Conservation (phyloP, 352 stramenopile species). For the Pythium oligandrum region DNA sequence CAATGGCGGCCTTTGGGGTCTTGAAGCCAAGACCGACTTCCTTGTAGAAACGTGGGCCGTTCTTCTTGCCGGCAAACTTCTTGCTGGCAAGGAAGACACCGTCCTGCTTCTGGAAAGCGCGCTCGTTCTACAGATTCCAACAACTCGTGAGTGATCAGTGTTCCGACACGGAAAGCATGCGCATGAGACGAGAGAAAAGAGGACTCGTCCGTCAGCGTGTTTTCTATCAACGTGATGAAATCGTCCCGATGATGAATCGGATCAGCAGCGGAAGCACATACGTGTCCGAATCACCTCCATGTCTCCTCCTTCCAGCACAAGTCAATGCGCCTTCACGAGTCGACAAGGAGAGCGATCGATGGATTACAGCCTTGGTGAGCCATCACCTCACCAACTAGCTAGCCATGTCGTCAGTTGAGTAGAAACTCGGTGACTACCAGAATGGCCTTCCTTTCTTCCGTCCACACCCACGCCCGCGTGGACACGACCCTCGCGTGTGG, state of each 20-base stretch:
- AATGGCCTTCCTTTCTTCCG: background rate
- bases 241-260: constrained; percentile 24
- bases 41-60: constrained; percentile 95
- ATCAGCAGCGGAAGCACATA: background rate
- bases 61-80: constrained; percentile 92
- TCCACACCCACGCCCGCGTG: constrained; percentile 2
- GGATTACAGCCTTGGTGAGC: constrained; percentile 83
- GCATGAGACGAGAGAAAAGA: background rate
- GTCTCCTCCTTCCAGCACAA: constrained; percentile 2
- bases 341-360: constrained; percentile 8
- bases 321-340: background rate
- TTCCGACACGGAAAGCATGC: constrained; percentile 1
- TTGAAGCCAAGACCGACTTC: constrained; percentile 99
- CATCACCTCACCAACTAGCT: constrained; percentile 71
- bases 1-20: constrained; percentile 94
- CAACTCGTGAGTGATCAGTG: too few species aligned
- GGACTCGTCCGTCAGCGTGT: background rate
- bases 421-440: background rate
- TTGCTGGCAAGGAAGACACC: constrained; percentile 98
- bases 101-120: constrained; percentile 99
- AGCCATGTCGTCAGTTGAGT: constrained; percentile 25
- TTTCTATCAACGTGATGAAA: background rate
- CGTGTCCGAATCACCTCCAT: background rate
- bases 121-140: constrained; percentile 87
- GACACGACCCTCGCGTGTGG: constrained; percentile 1